A percentile compares a stretch with the other conserved stretches of the same genome.
These are phyloP conservation scores for Gastrolobium bilobum DNA, from an alignment of 306 rosid species.

Conservation along the genomic window DNA sequence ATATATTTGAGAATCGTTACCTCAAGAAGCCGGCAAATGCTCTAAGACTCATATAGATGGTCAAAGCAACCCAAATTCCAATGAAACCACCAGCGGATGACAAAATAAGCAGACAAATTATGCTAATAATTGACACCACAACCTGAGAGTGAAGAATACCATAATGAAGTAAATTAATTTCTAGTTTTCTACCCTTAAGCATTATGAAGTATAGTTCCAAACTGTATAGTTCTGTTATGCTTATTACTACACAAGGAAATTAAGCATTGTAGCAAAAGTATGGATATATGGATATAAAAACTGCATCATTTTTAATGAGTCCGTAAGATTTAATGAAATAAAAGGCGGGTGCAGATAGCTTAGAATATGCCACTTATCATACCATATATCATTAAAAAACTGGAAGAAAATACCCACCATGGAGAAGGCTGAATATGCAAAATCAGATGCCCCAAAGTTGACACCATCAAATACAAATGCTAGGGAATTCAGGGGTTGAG, in stretches of 20 bases:
- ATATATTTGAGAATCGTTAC: constrained; percentile 48
- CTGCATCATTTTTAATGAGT: neutral
- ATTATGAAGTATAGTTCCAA: too few species aligned
- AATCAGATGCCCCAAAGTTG: constrained; percentile 99
- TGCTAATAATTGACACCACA: constrained; percentile 86
- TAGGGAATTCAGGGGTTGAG: constrained; percentile 90
- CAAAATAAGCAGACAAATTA: constrained; percentile 72
- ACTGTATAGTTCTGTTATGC: neutral
- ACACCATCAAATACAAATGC: constrained; percentile 97
- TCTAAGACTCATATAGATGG: constrained; percentile 87
- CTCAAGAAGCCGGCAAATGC: constrained; percentile 91
- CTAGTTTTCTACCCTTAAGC: neutral
- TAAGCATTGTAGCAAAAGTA: constrained; percentile 1
- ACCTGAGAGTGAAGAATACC: constrained; percentile 58
- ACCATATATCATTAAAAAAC: constrained; percentile 3
- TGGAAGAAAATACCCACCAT: constrained; percentile 68
- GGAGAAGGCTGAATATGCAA: constrained; percentile 93
- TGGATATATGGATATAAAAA: constrained; percentile 6
- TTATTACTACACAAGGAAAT: constrained; percentile 22
- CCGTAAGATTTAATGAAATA: neutral
- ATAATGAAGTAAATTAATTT: constrained; percentile 10
- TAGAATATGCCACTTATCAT: constrained; percentile 8
- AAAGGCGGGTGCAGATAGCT: neutral
- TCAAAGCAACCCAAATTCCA: constrained; percentile 93
- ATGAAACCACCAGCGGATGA: constrained; percentile 78